Evolutionary conservation across 2,329 filamentous ascomycete genomes (phyloP).

Genomic region (Arthrobotrys megalospora): DNA sequence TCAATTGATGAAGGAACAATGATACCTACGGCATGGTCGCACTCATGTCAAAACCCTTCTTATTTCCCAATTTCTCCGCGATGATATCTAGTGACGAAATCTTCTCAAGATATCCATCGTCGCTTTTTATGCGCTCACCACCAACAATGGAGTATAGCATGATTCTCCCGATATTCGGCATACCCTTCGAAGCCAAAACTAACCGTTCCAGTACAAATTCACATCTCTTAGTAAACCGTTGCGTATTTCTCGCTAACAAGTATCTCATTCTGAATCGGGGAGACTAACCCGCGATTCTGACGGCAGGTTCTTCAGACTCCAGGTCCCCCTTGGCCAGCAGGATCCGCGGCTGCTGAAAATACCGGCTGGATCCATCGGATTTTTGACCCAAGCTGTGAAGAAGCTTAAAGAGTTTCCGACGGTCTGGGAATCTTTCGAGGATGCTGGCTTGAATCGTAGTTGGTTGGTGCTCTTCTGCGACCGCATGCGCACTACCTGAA

Average conservation of each 20-base stretch:
- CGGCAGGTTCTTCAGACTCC: conserved; percentile 25
- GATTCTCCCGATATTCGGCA: neutral
- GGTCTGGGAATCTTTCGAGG: conserved; percentile 40
- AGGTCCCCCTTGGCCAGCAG: conserved; percentile 36
- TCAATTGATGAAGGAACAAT: no score
- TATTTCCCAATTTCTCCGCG: no score
- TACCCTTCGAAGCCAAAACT: neutral
- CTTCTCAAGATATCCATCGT: neutral
- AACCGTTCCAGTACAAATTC: neutral
- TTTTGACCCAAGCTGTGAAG: conserved; percentile 15
- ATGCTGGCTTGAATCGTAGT: conserved; percentile 45
- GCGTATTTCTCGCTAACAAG: neutral
- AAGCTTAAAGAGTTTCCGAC: conserved; percentile 18
- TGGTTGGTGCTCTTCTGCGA: neutral
- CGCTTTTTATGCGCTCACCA: neutral
- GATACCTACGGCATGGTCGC: no score
- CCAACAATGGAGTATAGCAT: neutral
- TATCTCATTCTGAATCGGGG: conserved; percentile 7
- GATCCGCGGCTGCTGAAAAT: conserved; percentile 20
- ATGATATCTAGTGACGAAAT: no score
- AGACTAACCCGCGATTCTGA: conserved; percentile 53
- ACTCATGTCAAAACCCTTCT: no score
- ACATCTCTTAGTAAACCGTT: neutral
- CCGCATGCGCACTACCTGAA: neutral
- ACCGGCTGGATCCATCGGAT: neutral